These are phyloP conservation scores for Echria macrotheca DNA, from an alignment of 495 filamentous ascomycete species.

Conservation along the genomic window DNA sequence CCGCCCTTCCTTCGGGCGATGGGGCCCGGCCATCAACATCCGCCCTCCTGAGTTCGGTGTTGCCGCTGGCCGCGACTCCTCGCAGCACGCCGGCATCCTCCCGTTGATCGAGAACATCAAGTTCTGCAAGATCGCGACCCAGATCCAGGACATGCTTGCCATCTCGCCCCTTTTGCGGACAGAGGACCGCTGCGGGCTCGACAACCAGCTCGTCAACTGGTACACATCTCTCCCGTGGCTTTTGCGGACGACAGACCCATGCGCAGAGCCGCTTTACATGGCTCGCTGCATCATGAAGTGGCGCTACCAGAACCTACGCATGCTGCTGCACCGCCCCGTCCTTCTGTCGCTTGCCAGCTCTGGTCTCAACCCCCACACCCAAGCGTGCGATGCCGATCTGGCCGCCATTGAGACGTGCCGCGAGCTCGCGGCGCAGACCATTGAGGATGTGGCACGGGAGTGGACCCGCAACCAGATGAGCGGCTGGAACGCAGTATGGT, in stretches of 20 bases:
- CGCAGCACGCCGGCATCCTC: conserved; percentile 57
- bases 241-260: conserved; percentile 61
- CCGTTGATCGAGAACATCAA: conserved; percentile 72
- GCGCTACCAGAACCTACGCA: conserved; percentile 73
- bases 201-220: conserved; percentile 65
- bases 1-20: conserved; percentile 70
- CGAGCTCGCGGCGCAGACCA: conserved; percentile 61
- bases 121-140: conserved; percentile 73
- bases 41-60: conserved; percentile 55
- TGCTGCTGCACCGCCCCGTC: conserved; percentile 71
- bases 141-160: conserved; percentile 71
- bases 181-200: conserved; percentile 59
- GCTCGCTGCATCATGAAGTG: conserved; percentile 75
- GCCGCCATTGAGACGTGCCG: conserved; percentile 64
- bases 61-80: conserved; percentile 43
- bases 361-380: conserved; percentile 49
- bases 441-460: conserved; percentile 63
- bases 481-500: conserved; percentile 81
- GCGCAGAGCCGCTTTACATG: conserved; percentile 63
- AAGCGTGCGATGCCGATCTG: conserved; percentile 60
- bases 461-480: conserved; percentile 69
- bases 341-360: conserved; percentile 67
- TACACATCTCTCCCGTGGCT: conserved; percentile 67
- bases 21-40: conserved; percentile 68
- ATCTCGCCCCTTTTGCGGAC: conserved; percentile 60